Conservation (phyloP, 441 rosid genomes). For the Mallotus japonicus region DNA sequence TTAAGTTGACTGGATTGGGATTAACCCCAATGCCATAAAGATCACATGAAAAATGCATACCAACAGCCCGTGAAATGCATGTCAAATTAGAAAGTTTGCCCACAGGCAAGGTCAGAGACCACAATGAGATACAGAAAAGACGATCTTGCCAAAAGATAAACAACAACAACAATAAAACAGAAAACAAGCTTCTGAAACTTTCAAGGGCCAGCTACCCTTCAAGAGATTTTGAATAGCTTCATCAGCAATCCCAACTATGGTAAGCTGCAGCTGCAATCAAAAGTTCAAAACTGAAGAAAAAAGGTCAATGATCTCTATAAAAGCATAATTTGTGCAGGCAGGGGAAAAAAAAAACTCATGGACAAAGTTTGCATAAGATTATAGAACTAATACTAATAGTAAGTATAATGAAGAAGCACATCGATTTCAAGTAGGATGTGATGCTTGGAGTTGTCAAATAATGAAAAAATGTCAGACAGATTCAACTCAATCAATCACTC, state of each 20-base stretch:
- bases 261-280: not conserved
- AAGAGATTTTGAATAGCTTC: slow-evolving; percentile 10
- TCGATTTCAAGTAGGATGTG: not conserved
- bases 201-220: slow-evolving; percentile 14
- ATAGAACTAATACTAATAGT: not conserved
- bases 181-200: not conserved
- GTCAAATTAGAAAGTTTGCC: slow-evolving; percentile 13
- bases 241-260: slow-evolving; percentile 4
- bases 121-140: slow-evolving; percentile 15
- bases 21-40: slow-evolving; percentile 17
- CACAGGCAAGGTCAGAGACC: slow-evolving; percentile 10
- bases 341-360: not conserved
- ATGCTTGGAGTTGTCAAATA: not conserved
- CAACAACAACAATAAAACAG: not conserved
- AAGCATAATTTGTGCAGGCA: not conserved
- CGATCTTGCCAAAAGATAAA: not conserved
- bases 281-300: not conserved
- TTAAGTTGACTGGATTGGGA: slow-evolving; percentile 16
- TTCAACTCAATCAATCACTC: not conserved
- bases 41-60: slow-evolving; percentile 9
- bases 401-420: not conserved
- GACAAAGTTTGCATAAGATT: not conserved
- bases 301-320: not conserved
- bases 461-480: not conserved
- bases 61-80: slow-evolving; percentile 13